Conservation (phyloP, 192 early-diverging fungal species). For the Backusella psychrophila region DNA sequence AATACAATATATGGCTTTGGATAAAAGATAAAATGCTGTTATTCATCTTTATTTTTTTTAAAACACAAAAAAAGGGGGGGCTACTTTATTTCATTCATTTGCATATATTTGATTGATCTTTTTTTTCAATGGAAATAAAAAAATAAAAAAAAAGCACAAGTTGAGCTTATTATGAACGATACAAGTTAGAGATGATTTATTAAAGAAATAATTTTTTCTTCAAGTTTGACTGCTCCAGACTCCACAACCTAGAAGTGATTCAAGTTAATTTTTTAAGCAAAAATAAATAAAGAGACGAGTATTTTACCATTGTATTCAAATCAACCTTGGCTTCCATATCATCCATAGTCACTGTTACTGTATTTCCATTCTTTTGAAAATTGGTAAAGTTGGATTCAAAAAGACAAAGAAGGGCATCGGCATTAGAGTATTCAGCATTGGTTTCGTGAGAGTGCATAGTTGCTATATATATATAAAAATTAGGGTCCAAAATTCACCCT, state of each 20-base stretch:
- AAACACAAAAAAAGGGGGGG: too few species aligned
- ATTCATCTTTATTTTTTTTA: too few species aligned
- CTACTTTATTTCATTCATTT: too few species aligned
- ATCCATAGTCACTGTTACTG: constrained; percentile 20
- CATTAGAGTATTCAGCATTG: neutral
- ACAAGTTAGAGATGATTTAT: neutral
- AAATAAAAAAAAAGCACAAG: neutral
- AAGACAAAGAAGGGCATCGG: constrained; percentile 7
- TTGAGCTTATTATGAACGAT: neutral
- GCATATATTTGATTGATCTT: too few species aligned
- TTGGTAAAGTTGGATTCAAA: constrained; percentile 27
- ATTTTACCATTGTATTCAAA: constrained; percentile 27
- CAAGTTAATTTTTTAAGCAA: neutral
- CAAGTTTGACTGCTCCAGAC: neutral
- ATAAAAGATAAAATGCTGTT: too few species aligned
- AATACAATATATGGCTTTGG: too few species aligned
- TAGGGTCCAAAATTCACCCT: neutral
- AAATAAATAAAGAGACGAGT: neutral
- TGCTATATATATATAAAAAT: neutral
- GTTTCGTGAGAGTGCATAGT: neutral
- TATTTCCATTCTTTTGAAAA: constrained; percentile 10
- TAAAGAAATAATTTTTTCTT: neutral
- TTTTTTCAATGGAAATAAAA: too few species aligned
- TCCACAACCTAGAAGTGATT: neutral
- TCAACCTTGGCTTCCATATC: constrained; percentile 18